Percentiles rank a stretch among this genome's conserved stretches.
These are phyloP conservation scores for Escovopsis sp. DNA, from an alignment of 2,329 filamentous ascomycete species.

Conservation along the genomic window DNA sequence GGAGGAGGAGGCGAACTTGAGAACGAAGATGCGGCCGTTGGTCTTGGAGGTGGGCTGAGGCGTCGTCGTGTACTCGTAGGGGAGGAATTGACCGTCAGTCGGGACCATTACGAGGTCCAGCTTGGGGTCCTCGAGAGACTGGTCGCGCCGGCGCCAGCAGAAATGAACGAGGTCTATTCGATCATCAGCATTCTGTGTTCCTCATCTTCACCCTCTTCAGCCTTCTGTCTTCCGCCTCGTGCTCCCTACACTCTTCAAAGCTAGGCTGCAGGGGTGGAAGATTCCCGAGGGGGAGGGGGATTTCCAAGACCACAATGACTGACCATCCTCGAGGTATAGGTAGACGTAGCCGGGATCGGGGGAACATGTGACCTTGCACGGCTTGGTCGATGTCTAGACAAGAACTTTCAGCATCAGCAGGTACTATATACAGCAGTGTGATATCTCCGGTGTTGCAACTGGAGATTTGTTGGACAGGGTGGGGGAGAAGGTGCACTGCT, in stretches of 20 bases:
- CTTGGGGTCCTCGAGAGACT: constrained; percentile 56
- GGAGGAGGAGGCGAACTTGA: constrained; percentile 88
- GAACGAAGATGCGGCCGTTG: constrained; percentile 79
- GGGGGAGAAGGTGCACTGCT: constrained; percentile 14
- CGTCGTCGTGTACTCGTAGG: constrained; percentile 50
- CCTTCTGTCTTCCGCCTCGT: too few species aligned
- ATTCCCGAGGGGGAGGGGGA: too few species aligned
- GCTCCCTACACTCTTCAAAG: too few species aligned
- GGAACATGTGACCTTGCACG: constrained; percentile 58
- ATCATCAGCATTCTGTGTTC: neutral
- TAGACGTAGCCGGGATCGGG: constrained; percentile 75
- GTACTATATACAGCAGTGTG: neutral
- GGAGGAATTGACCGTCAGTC: constrained; percentile 70
- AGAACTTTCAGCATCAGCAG: too few species aligned
- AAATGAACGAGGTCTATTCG: constrained; percentile 75
- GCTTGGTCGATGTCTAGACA: constrained; percentile 37
- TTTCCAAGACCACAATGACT: constrained; percentile 2
- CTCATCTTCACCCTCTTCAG: too few species aligned
- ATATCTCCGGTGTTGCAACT: constrained; percentile 8
- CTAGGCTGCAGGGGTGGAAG: too few species aligned
- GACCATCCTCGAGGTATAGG: constrained; percentile 81
- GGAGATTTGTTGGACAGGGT: constrained; percentile 1
- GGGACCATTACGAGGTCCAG: constrained; percentile 91
- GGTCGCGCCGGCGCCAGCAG: constrained; percentile 79
- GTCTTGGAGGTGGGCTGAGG: constrained; percentile 46